phyloP scores from a whole-genome alignment of 139 green algal genomes.

The Diplosphaera chodatii region DNA sequence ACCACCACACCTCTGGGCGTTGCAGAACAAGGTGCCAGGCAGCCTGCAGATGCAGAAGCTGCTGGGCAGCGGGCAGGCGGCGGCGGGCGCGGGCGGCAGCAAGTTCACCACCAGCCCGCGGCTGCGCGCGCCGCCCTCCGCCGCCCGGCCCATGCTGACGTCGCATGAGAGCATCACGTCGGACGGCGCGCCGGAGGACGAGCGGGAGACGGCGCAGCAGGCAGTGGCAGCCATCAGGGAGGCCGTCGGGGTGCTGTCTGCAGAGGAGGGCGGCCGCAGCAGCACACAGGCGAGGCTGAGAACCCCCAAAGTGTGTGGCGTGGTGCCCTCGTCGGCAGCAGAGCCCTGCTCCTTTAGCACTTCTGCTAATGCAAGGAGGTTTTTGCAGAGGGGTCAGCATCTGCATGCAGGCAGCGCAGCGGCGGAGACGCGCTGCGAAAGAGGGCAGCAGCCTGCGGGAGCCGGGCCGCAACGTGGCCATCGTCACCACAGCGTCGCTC shows the following conservation, averaged over 20 bases:
- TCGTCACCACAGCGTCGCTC: conserved; percentile 94
- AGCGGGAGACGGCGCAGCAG: background rate
- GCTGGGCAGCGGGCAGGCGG: background rate
- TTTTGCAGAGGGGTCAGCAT: no score
- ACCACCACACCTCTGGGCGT: background rate
- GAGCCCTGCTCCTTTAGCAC: background rate
- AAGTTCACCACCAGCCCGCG: conserved; percentile 2
- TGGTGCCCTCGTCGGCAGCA: no score
- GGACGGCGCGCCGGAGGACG: background rate
- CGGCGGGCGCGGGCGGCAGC: conserved; percentile 8
- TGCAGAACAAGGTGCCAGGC: background rate
- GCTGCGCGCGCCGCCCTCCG: conserved; percentile 5
- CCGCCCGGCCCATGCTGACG: background rate
- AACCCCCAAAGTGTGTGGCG: no score
- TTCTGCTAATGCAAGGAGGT: background rate
- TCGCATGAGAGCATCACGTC: background rate
- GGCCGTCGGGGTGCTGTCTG: background rate
- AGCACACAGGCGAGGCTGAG: background rate
- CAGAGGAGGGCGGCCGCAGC: background rate
- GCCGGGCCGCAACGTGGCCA: conserved; percentile 76
- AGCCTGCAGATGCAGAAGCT: conserved; percentile 5
- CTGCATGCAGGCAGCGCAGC: background rate
- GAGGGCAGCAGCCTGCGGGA: conserved; percentile 53
- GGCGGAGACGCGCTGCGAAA: background rate
- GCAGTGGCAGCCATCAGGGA: background rate